Base-by-base conservation (phyloP, 805 yeast species). In the Yarrowia osloensis region DNA sequence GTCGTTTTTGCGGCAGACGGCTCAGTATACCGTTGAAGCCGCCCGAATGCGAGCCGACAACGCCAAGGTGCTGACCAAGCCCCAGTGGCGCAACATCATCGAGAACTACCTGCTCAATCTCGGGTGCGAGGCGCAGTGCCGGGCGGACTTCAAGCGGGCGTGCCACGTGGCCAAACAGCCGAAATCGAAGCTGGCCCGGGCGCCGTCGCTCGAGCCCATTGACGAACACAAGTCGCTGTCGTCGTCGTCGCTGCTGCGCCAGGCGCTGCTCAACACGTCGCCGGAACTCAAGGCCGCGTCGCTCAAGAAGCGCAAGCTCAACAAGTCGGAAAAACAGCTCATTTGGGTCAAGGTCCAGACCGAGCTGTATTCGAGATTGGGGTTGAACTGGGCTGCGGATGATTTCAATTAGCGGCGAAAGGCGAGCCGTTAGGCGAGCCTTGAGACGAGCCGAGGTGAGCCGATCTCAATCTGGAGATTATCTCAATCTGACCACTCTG, bases 21-120 rank as follows among this genome's bases (percentile, higher is more conserved):
- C 92, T 0, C 78, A 77, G 68, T 86, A 84, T 73, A 86, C 90
- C 1, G 84, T 88, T 8, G 77, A 80, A 65, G 81, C 86, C 15
- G 88, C 89, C 0, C 71, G 75, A 15, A 65, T 68, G 22, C 68
- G 72, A n/a, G 54, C 50, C 17, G 46, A 65, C 28, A 17, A 29
- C 67, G 62, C 44, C 52, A 7, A 28, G 28, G 71, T 67, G 70
- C 73, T 84, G n/a, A 77, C 83, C 6, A 80, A 82, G 69, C 84
- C 85, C 28, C 90, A 88, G 74, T 88, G 92, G 91, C 79, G 93
- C 70, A 86, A 88, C 72, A 82, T 89, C 29, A 86, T 89, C 68
- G 94, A 89, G 70, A 88, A 88, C 75, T 89, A 84, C 66, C 68
- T 72, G 46, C 66, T 72, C 33, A 72, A 72, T 54, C 72, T 72